Base-by-base conservation (phyloP, 257 asterid genomes). In the Nemophila menziesii region DNA sequence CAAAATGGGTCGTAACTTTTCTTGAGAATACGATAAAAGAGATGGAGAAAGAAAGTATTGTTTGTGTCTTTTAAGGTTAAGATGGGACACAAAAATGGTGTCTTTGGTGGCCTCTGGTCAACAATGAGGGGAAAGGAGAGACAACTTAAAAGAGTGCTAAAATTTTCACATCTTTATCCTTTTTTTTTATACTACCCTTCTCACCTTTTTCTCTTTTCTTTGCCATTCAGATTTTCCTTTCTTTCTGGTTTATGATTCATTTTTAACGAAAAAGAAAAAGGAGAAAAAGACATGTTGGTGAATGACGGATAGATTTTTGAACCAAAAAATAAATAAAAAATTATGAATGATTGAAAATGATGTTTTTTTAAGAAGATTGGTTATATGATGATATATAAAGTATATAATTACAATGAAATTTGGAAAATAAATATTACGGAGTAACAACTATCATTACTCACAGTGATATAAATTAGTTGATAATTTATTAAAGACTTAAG, bases 51-150 rank as follows among this genome's bases (percentile, higher is more conserved):
- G 3, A 5, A 6, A 22, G 1, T 22, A 50, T 23, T 38, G 39
- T 37, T 50, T 36, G 36, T 20, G 13, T 16, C 41, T 13, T 43
- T 36, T 33, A 14, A 38, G 55, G 15, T 36, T 14, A 43, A 36
- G 22, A 36, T 22, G 55, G 43, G 2, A 16, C 15, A 15, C 5
- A 15, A 39, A 50, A 50, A 29, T 29, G 36, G 49, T 52, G 9
- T 45, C 46, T 46, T 46, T 38, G 48, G 36, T 29, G 36, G 36
- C 36, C 36, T 2, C 12, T 19, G 51, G 58, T 46, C 56, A 46
- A 40, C 46, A 46, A 52, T 40, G 15, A 15, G 61, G 49, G 39
- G n/a, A 52, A 60, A 60, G 65, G 20, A 23, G 49, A 23, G 16
- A 42, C 57, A 27, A 20, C n/a, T 18, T 18, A 13, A 44, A 40